A percentile compares a stretch with the other conserved stretches of the same genome.
These are phyloP conservation scores for Cryptococcus sp. DNA, from an alignment of 1,284 basidiomycete genomes.

Conservation along the genomic window DNA sequence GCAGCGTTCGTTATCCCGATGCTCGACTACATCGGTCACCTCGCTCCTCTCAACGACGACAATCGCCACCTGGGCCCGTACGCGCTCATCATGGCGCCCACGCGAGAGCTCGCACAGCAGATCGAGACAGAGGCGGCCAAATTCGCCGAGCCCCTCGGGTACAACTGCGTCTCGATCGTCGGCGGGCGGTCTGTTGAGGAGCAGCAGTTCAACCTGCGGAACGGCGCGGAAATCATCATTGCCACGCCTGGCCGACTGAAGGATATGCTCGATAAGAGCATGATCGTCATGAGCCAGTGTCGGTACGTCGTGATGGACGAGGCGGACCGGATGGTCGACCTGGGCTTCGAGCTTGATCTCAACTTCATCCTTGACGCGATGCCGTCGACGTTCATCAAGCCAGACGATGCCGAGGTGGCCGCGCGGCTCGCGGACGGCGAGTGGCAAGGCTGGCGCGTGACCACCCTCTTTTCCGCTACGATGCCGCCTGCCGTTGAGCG, in stretches of 20 bases:
- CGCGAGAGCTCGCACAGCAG: slow-evolving; percentile 95
- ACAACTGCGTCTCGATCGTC: slow-evolving; percentile 92
- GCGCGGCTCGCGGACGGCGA: slow-evolving; percentile 52
- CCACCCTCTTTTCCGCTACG: slow-evolving; percentile 93
- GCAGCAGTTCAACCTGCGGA: slow-evolving; percentile 90
- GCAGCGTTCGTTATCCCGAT: slow-evolving; percentile 99
- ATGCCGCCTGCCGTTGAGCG: slow-evolving; percentile 97
- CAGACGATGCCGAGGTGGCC: slow-evolving; percentile 67
- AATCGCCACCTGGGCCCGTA: slow-evolving; percentile 91
- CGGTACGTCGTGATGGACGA: slow-evolving; percentile 99
- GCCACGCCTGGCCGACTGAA: slow-evolving; percentile 97
- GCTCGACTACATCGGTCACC: slow-evolving; percentile 84
- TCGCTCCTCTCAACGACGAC: slow-evolving; percentile 82
- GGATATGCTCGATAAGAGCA: slow-evolving; percentile 93
- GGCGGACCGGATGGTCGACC: slow-evolving; percentile 96
- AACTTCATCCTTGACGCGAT: slow-evolving; percentile 93
- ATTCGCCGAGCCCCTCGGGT: slow-evolving; percentile 83
- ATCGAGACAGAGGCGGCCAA: slow-evolving; percentile 90
- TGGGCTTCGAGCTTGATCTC: slow-evolving; percentile 92
- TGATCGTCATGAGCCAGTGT: slow-evolving; percentile 92
- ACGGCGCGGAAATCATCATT: slow-evolving; percentile 96
- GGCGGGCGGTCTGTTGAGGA: slow-evolving; percentile 93
- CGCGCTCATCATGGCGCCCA: slow-evolving; percentile 89
- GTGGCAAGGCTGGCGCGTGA: slow-evolving; percentile 71
- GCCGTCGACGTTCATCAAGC: slow-evolving; percentile 78